Conservation (phyloP, 495 filamentous ascomycete genomes). For the Penicillium coprophilum region DNA sequence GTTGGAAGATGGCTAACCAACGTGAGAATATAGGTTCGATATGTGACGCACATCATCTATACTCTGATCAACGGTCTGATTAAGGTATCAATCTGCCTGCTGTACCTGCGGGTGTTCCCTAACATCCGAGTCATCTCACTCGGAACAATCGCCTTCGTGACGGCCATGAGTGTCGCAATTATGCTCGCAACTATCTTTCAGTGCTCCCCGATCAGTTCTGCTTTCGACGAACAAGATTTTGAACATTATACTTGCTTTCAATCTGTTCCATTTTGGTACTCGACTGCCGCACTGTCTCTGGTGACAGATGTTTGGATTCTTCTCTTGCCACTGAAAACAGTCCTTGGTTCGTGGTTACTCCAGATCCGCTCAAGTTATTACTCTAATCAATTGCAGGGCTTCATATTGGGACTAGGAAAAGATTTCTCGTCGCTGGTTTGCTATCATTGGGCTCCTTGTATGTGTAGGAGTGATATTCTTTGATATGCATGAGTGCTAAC, state of each 20-base stretch:
- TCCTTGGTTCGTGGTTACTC: constrained; percentile 6
- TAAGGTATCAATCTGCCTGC: constrained; percentile 16
- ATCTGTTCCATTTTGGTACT: constrained; percentile 17
- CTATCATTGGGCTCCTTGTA: constrained; percentile 15
- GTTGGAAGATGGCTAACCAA: background rate
- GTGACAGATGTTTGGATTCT: constrained; percentile 18
- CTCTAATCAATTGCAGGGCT: background rate
- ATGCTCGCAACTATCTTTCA: constrained; percentile 17
- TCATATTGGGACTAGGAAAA: background rate
- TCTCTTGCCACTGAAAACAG: constrained; percentile 11
- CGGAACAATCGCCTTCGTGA: constrained; percentile 14
- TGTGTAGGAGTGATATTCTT: background rate
- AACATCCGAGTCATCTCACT: constrained; percentile 5
- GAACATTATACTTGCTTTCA: constrained; percentile 12
- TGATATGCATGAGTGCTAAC: background rate
- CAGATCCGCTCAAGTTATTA: background rate
- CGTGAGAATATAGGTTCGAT: constrained; percentile 6
- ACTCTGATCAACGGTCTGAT: constrained; percentile 12
- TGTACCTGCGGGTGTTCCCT: constrained; percentile 19
- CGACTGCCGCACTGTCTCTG: constrained; percentile 6
- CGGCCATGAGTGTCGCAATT: constrained; percentile 15
- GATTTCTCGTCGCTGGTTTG: constrained; percentile 1
- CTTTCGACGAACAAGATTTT: constrained; percentile 8
- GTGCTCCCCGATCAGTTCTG: constrained; percentile 13
- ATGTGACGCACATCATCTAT: constrained; percentile 13